Evolutionary conservation across 2,329 filamentous ascomycete species (phyloP).

Genomic region (Tympanopsis confertula): DNA sequence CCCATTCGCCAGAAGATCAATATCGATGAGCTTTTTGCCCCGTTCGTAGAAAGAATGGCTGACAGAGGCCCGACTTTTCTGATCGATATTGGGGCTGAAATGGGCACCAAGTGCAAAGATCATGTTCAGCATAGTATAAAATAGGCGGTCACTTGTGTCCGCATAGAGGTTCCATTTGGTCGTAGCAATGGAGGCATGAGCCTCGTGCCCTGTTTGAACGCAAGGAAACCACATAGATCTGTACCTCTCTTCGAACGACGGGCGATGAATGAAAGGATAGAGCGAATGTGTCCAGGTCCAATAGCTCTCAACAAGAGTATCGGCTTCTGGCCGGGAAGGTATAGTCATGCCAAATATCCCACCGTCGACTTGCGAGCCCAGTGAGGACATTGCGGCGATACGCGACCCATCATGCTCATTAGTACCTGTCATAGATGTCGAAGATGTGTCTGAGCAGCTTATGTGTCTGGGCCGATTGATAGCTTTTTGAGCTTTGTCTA

Average conservation of each 20-base stretch:
- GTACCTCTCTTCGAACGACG: slow-evolving; percentile 6
- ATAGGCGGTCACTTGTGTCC: slow-evolving; percentile 1
- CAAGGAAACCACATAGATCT: slow-evolving; percentile 4
- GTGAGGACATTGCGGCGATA: too few species aligned
- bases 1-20: slow-evolving; percentile 6
- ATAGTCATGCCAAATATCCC: too few species aligned
- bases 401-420: too few species aligned
- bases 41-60: slow-evolving; percentile 5
- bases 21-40: slow-evolving; percentile 5
- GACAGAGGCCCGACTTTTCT: slow-evolving; percentile 1
- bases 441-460: too few species aligned
- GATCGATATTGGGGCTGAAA: slow-evolving; percentile 6
- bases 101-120: slow-evolving; percentile 11
- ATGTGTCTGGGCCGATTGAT: too few species aligned
- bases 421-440: too few species aligned
- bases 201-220: too few species aligned
- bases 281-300: slow-evolving; percentile 7
- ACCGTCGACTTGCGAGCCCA: too few species aligned
- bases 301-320: slow-evolving; percentile 6
- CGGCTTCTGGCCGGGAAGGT: slow-evolving; percentile 5
- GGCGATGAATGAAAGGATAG: slow-evolving; percentile 8
- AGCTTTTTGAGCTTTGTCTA: too few species aligned
- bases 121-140: slow-evolving; percentile 9
- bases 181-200: too few species aligned
- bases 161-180: too few species aligned